phyloP scores from a whole-genome alignment of 257 asterid species.

The Nicotiana sylvestris region DNA sequence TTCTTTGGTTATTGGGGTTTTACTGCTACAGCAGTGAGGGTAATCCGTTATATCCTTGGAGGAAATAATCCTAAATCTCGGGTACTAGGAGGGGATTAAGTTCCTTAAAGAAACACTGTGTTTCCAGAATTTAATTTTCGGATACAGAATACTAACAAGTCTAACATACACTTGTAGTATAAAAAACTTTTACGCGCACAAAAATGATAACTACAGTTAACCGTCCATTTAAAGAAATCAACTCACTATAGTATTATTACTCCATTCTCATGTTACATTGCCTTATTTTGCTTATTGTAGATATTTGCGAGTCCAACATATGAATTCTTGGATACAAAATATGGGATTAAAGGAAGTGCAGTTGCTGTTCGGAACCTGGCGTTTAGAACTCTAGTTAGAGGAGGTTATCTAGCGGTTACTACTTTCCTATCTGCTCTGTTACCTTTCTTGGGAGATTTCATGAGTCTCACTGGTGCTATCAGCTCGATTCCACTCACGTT shows the following conservation, averaged over 20 bases:
- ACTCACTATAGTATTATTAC: background rate
- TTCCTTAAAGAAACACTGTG: too few relatives aligned
- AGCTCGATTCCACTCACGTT: constrained; percentile 93
- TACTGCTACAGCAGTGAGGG: too few relatives aligned
- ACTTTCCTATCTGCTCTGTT: constrained; percentile 74
- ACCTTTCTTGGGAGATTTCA: constrained; percentile 95
- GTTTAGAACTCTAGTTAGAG: constrained; percentile 70
- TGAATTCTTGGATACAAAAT: constrained; percentile 82
- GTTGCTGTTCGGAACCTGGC: constrained; percentile 57
- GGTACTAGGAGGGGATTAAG: too few relatives aligned
- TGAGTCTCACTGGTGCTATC: constrained; percentile 97
- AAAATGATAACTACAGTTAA: too few relatives aligned
- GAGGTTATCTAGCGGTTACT: constrained; percentile 63
- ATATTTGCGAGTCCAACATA: constrained; percentile 95
- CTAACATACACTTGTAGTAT: background rate
- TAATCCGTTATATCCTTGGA: too few relatives aligned
- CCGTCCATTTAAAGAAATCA: background rate
- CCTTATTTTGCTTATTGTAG: constrained; percentile 29
- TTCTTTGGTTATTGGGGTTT: too few relatives aligned
- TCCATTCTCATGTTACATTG: background rate
- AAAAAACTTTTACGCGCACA: background rate
- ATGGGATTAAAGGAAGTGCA: constrained; percentile 63
- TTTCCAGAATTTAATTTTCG: too few relatives aligned
- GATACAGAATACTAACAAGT: too few relatives aligned
- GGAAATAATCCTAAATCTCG: too few relatives aligned